These are phyloP conservation scores for Colletotrichum sp. DNA, from an alignment of 2,329 filamentous ascomycete species.

Conservation along the genomic window DNA sequence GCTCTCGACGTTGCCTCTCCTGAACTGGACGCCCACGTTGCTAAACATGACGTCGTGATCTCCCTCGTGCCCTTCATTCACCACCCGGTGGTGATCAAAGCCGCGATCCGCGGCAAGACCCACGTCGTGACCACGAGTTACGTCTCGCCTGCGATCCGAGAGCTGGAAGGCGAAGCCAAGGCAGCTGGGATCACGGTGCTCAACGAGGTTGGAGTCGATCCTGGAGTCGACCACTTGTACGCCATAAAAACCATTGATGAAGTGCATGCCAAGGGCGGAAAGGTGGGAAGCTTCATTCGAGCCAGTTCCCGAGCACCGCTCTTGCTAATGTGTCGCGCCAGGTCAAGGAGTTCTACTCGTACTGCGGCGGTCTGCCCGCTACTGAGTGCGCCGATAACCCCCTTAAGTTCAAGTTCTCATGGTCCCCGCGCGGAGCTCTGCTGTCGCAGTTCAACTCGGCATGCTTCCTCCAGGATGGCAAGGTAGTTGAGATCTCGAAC, in stretches of 20 bases:
- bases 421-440: conserved; percentile 69
- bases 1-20: conserved; percentile 22
- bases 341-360: conserved; percentile 68
- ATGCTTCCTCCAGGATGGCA: conserved; percentile 67
- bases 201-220: conserved; percentile 73
- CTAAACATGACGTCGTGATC: conserved; percentile 25
- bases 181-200: conserved; percentile 75
- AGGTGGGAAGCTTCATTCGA: conserved; percentile 32
- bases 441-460: conserved; percentile 71
- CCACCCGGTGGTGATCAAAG: conserved; percentile 61
- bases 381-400: conserved; percentile 69
- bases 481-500: conserved; percentile 45
- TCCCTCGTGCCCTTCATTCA: conserved; percentile 28
- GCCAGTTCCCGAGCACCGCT: not conserved
- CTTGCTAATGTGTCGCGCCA: not conserved
- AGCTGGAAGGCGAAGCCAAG: conserved; percentile 64
- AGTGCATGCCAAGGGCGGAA: conserved; percentile 71
- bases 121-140: conserved; percentile 80
- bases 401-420: conserved; percentile 74
- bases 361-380: conserved; percentile 67
- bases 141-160: conserved; percentile 72
- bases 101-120: conserved; percentile 72
- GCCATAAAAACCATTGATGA: conserved; percentile 72
- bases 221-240: conserved; percentile 39
- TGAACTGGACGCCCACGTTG: conserved; percentile 20